These are phyloP conservation scores for Alternaria dauci DNA, from an alignment of 2,329 filamentous ascomycete species.

Conservation along the genomic window DNA sequence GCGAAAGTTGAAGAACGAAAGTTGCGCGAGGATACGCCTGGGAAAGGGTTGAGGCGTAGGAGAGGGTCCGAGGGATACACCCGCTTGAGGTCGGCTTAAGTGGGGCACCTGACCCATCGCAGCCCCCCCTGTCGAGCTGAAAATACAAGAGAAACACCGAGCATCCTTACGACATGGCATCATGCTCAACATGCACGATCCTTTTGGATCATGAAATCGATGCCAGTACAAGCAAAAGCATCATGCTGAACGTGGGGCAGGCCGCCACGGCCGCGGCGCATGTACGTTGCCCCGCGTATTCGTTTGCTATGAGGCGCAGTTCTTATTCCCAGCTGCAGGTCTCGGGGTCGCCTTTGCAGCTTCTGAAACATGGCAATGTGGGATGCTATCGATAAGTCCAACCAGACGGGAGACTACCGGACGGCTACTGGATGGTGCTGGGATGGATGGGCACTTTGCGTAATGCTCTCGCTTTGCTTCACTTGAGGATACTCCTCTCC, in stretches of 20 bases:
- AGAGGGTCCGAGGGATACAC: slow-evolving; percentile 4
- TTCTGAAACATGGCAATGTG: slow-evolving; percentile 45
- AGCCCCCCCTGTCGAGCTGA: slow-evolving; percentile 47
- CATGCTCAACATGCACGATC: slow-evolving; percentile 37
- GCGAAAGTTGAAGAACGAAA: slow-evolving; percentile 2
- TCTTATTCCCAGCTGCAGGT: slow-evolving; percentile 26
- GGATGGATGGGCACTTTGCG: slow-evolving; percentile 29
- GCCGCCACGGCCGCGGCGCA: slow-evolving; percentile 39
- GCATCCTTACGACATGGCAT: slow-evolving; percentile 28
- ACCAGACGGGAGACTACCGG: slow-evolving; percentile 25
- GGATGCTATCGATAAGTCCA: slow-evolving; percentile 45
- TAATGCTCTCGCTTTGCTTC: slow-evolving; percentile 36
- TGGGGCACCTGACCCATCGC: slow-evolving; percentile 21
- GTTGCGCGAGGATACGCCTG: slow-evolving; percentile 9
- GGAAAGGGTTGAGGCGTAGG: slow-evolving; percentile 3
- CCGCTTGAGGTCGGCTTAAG: slow-evolving; percentile 35
- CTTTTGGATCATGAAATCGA: slow-evolving; percentile 12
- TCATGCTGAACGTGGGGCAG: slow-evolving; percentile 25
- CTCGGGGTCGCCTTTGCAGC: slow-evolving; percentile 38
- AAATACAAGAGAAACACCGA: slow-evolving; percentile 21
- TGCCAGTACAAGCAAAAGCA: slow-evolving; percentile 18
- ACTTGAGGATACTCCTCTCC: slow-evolving; percentile 34
- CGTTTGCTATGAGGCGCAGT: slow-evolving; percentile 46
- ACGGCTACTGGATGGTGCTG: slow-evolving; percentile 37
- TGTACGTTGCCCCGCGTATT: slow-evolving; percentile 31